These are phyloP conservation scores for Coemansia sp. DNA, from an alignment of 192 early-diverging fungal species.

Conservation along the genomic window DNA sequence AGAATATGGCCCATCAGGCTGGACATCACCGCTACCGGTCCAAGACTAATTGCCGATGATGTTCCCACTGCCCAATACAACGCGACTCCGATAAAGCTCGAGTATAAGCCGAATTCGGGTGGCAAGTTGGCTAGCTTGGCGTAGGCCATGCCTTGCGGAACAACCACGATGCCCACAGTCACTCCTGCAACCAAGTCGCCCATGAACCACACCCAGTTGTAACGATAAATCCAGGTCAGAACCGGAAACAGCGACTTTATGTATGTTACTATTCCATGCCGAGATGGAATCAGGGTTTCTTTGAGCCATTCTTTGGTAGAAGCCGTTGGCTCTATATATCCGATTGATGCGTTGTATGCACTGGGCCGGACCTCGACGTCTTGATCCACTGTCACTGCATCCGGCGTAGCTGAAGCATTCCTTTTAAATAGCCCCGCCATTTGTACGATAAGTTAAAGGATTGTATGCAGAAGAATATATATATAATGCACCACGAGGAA, in stretches of 20 bases:
- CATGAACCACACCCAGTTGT: slow-evolving; percentile 60
- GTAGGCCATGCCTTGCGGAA: slow-evolving; percentile 75
- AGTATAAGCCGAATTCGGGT: slow-evolving; percentile 73
- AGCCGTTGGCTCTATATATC: slow-evolving; percentile 44
- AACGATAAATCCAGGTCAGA: slow-evolving; percentile 48
- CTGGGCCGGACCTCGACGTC: neutral
- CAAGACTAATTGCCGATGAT: slow-evolving; percentile 71
- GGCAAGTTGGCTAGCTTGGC: slow-evolving; percentile 73
- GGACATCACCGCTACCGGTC: slow-evolving; percentile 76
- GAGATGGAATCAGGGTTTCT: slow-evolving; percentile 22
- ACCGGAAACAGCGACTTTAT: slow-evolving; percentile 50
- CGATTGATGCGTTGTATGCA: slow-evolving; percentile 5
- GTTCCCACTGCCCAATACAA: slow-evolving; percentile 74
- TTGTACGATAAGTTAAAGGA: neutral
- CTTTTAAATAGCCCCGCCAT: slow-evolving; percentile 3
- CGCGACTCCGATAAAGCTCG: slow-evolving; percentile 66
- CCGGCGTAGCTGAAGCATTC: neutral
- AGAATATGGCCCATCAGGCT: slow-evolving; percentile 68
- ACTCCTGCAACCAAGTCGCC: slow-evolving; percentile 69
- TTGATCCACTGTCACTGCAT: no score
- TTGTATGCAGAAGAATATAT: slow-evolving; percentile 2
- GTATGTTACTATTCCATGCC: slow-evolving; percentile 12
- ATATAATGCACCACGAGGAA: neutral
- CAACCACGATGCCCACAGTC: slow-evolving; percentile 71
- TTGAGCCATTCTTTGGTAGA: slow-evolving; percentile 41